These are phyloP conservation scores for Daucus carota DNA, from an alignment of 129 eudicot genomes.

Conservation along the genomic window DNA sequence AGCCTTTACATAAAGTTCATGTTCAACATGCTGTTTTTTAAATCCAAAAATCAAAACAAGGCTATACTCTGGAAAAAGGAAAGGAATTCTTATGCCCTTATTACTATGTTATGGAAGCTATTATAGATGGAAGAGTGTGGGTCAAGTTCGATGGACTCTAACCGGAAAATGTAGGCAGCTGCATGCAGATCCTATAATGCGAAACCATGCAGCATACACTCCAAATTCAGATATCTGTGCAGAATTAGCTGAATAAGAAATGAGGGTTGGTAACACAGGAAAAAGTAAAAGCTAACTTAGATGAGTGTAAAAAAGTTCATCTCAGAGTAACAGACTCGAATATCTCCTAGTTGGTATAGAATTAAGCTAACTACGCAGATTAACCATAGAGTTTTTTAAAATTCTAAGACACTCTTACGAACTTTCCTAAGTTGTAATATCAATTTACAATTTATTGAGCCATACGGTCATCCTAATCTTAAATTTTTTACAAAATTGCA, in stretches of 20 bases:
- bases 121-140: background rate
- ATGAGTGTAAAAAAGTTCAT: background rate
- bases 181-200: background rate
- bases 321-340: background rate
- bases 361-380: background rate
- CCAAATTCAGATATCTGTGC: background rate
- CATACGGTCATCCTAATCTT: background rate
- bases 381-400: background rate
- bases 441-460: background rate
- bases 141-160: background rate
- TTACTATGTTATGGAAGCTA: background rate
- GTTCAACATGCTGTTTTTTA: background rate
- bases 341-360: background rate
- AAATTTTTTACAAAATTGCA: conserved; percentile 17
- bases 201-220: background rate
- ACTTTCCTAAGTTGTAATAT: background rate
- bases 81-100: background rate
- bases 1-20: background rate
- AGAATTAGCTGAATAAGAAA: background rate
- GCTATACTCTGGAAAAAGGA: background rate
- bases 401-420: background rate
- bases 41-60: background rate
- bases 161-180: background rate
- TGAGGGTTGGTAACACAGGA: background rate
- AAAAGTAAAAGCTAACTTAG: background rate